Conservation (phyloP, 2,329 filamentous ascomycete genomes). For the Arthroderma uncinatum region DNA sequence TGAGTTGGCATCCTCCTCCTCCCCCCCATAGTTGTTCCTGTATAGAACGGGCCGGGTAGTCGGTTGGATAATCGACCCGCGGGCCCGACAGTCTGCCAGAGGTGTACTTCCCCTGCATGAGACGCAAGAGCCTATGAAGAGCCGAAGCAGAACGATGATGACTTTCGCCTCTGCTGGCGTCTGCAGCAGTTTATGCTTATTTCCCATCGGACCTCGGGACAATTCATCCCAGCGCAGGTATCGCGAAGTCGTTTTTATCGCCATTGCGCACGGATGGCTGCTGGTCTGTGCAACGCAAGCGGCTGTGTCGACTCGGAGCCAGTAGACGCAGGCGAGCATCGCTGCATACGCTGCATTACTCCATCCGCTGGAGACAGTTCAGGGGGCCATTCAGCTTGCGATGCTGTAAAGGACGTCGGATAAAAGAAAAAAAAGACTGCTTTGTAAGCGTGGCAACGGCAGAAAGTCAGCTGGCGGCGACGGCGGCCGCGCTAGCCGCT, state of each 20-base stretch:
- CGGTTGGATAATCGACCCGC: constrained; percentile 1
- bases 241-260: background rate
- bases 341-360: background rate
- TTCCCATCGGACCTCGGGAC: background rate
- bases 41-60: background rate
- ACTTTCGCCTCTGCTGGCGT: background rate
- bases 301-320: background rate
- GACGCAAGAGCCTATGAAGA: background rate
- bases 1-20: background rate
- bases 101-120: background rate
- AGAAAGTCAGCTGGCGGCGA: constrained; percentile 2
- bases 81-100: background rate
- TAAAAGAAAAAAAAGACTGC: background rate
- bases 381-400: background rate
- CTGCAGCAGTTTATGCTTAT: background rate
- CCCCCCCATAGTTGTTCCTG: background rate
- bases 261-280: constrained; percentile 1
- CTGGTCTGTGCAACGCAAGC: background rate
- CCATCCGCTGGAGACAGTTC: background rate
- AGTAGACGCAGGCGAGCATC: background rate
- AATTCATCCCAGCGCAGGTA: background rate
- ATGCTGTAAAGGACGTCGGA: background rate
- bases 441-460: constrained; percentile 2
- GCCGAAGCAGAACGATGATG: background rate
- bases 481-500: constrained; percentile 6